Base-by-base conservation (phyloP, 768 basidiomycete genomes). In the Agaricus blazei region DNA sequence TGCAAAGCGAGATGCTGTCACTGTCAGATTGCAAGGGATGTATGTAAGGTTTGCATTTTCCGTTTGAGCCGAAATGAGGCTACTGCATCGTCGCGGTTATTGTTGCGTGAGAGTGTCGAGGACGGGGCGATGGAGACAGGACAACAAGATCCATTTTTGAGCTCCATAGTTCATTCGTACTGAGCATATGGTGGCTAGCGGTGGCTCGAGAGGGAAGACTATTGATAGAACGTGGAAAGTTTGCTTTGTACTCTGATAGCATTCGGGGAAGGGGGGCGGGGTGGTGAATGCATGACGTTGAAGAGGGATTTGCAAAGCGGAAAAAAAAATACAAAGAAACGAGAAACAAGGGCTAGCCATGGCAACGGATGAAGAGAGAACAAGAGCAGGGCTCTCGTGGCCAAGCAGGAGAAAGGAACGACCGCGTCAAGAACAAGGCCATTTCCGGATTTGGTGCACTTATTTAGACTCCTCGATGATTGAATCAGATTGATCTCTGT, bases 391-490 rank as follows among this genome's bases (percentile, higher is more conserved):
- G 42, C 44, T 52, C 56, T 50, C 47, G 48, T 31, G 37, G 44
- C 57, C 38, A 40, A 29, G 49, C 41, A 59, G 43, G 60, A 61
- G 48, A 65, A 68, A 65, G 61, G 60, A 56, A 62, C 37, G 53
- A 2, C 65, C 62, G 47, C 45, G 52, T 47, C 56, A 53, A 63
- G 68, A 68, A 71, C 68, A 71, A 71, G 62, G 65, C 52, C 51
- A 60, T 58, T 52, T 36, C 64, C 60, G 57, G 40, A 62, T 61
- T 60, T 44, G 61, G 60, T 46, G 41, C 28, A 52, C 45, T 44
- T 47, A 42, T 58, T 42, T 58, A 59, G 57, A n/a, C 55, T 24
- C 47, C 57, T 34, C 34, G 34, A 34, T 34, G 34, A 34, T 34
- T 19, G 19, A 19, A 19, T 19, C 19, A 19, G 19, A 19, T 19